Conservation (phyloP, 257 asterid species). For the Rubia yunnanensis region DNA sequence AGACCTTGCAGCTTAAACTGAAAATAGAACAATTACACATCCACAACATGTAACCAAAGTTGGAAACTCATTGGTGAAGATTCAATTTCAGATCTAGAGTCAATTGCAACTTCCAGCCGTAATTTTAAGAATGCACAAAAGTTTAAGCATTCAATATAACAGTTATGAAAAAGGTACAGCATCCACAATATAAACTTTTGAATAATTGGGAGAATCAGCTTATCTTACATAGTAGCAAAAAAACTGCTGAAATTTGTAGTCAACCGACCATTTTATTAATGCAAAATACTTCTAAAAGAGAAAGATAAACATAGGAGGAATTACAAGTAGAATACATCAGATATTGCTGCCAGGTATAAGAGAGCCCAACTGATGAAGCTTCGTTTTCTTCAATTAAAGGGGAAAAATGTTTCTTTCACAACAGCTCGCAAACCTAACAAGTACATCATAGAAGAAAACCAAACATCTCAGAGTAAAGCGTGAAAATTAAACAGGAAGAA, state of each 20-base stretch:
- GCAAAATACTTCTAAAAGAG: not conserved
- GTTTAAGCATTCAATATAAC: not conserved
- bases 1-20: not conserved
- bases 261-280: slow-evolving; percentile 5
- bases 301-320: slow-evolving; percentile 1
- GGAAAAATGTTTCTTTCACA: not conserved
- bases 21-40: not conserved
- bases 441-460: not conserved
- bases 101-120: not conserved
- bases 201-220: not conserved
- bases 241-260: slow-evolving; percentile 5
- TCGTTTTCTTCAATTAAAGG: slow-evolving; percentile 4
- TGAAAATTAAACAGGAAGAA: not conserved
- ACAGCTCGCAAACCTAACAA: slow-evolving; percentile 4
- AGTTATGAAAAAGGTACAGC: not conserved
- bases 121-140: not conserved
- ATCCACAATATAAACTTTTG: not conserved
- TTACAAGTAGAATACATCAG: slow-evolving; percentile 5
- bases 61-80: not conserved
- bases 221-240: not conserved
- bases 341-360: slow-evolving; percentile 3
- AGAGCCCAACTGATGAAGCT: not conserved
- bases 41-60: not conserved
- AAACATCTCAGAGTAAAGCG: not conserved
- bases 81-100: not conserved